Evolutionary conservation across 176 grass and related monocot species (phyloP).

Genomic region (Ananas comosus): DNA sequence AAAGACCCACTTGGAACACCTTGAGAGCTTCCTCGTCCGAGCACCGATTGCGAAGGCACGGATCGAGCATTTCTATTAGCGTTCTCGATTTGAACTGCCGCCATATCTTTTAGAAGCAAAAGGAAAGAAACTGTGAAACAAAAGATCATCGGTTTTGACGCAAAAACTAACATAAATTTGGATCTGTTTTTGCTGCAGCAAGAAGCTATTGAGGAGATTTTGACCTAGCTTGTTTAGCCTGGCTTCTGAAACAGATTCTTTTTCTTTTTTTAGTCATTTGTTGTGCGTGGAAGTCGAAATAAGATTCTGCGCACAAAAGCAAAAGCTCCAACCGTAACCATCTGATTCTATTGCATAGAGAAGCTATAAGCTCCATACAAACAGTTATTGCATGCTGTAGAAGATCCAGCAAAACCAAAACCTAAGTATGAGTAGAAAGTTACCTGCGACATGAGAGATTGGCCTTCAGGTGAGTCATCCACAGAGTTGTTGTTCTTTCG

Average conservation of each 20-base stretch:
- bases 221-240: background rate
- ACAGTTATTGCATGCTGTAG: background rate
- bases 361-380: no score
- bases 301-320: no score
- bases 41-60: slow-evolving; percentile 39
- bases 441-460: slow-evolving; percentile 65
- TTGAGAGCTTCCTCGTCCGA: slow-evolving; percentile 34
- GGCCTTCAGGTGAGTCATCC: slow-evolving; percentile 36
- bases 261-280: no score
- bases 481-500: slow-evolving; percentile 63
- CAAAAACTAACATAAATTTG: no score
- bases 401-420: background rate
- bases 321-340: no score
- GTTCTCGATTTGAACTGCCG: slow-evolving; percentile 35
- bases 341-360: no score
- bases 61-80: slow-evolving; percentile 44
- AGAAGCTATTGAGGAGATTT: no score
- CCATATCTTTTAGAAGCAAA: slow-evolving; percentile 50
- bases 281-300: no score
- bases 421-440: background rate
- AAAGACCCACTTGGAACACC: slow-evolving; percentile 49
- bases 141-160: no score
- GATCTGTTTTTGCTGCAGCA: no score
- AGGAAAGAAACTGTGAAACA: background rate
- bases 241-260: no score